These are phyloP conservation scores for Gossypium rotundifolium DNA, from an alignment of 345 rosid species.

Conservation along the genomic window DNA sequence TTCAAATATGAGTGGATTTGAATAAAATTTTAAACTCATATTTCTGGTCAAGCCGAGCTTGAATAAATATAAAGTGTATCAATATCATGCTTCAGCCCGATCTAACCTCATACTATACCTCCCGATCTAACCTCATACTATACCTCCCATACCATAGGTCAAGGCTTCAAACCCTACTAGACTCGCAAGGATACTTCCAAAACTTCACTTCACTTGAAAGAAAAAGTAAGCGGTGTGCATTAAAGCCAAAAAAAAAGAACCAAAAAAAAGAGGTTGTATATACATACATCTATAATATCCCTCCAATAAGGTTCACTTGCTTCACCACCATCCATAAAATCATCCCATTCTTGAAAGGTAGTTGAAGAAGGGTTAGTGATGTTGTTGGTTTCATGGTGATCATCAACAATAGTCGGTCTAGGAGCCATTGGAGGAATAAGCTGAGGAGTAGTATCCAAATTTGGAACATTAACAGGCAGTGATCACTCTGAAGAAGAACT, in stretches of 20 bases:
- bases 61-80: accelerated
- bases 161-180: no score
- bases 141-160: no score
- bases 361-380: slow-evolving; percentile 44
- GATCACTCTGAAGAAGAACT: slow-evolving; percentile 19
- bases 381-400: slow-evolving; percentile 17
- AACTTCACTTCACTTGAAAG: no score
- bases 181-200: no score
- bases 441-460: slow-evolving; percentile 6
- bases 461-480: not conserved
- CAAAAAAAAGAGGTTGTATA: not conserved
- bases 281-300: slow-evolving; percentile 46
- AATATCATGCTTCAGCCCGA: no score
- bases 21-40: no score
- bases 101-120: no score
- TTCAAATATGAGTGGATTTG: no score
- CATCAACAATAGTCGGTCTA: not conserved
- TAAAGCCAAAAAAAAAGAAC: not conserved
- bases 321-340: slow-evolving; percentile 39
- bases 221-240: not conserved
- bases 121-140: no score
- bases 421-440: slow-evolving; percentile 9
- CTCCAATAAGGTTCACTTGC: slow-evolving; percentile 50
- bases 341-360: slow-evolving; percentile 42
- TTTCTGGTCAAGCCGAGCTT: accelerated